phyloP scores from a whole-genome alignment of 2,329 filamentous ascomycete species.

The Polychaeton citri region DNA sequence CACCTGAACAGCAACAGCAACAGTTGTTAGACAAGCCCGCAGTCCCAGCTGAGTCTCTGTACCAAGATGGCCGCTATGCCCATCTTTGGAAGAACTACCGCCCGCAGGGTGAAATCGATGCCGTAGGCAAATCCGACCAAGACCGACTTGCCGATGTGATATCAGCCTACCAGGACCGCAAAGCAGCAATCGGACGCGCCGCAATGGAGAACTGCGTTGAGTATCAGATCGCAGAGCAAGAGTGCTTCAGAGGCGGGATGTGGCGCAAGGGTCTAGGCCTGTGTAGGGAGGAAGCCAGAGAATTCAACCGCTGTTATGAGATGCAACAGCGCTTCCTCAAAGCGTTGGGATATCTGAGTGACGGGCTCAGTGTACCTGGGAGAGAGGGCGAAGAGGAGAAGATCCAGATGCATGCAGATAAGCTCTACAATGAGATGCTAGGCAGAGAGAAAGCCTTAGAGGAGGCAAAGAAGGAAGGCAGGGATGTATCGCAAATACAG shows the following conservation, averaged over 20 bases:
- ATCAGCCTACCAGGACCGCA: slow-evolving; percentile 72
- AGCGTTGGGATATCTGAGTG: slow-evolving; percentile 65
- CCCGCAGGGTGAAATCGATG: slow-evolving; percentile 56
- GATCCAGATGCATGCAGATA: slow-evolving; percentile 89
- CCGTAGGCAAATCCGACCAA: slow-evolving; percentile 57
- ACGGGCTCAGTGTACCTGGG: slow-evolving; percentile 40
- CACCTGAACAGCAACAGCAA: slow-evolving; percentile 12
- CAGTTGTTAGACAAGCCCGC: slow-evolving; percentile 12
- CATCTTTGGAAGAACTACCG: slow-evolving; percentile 89
- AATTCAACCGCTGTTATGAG: slow-evolving; percentile 75
- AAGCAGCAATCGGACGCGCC: slow-evolving; percentile 60
- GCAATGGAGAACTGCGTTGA: slow-evolving; percentile 88
- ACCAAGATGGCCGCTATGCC: slow-evolving; percentile 60
- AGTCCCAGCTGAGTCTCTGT: slow-evolving; percentile 44
- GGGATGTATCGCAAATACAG: slow-evolving; percentile 3
- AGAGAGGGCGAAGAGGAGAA: slow-evolving; percentile 61
- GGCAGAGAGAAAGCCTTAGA: slow-evolving; percentile 65
- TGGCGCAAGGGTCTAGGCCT: slow-evolving; percentile 59
- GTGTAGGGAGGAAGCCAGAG: slow-evolving; percentile 64
- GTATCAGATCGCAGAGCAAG: slow-evolving; percentile 69
- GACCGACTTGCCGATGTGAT: slow-evolving; percentile 71
- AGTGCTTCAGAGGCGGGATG: slow-evolving; percentile 65
- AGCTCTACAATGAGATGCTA: slow-evolving; percentile 75
- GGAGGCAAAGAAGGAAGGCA: slow-evolving; percentile 47
- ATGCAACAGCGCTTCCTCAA: slow-evolving; percentile 87